Conservation (phyloP, 495 filamentous ascomycete genomes). For the Letharia columbiana region DNA sequence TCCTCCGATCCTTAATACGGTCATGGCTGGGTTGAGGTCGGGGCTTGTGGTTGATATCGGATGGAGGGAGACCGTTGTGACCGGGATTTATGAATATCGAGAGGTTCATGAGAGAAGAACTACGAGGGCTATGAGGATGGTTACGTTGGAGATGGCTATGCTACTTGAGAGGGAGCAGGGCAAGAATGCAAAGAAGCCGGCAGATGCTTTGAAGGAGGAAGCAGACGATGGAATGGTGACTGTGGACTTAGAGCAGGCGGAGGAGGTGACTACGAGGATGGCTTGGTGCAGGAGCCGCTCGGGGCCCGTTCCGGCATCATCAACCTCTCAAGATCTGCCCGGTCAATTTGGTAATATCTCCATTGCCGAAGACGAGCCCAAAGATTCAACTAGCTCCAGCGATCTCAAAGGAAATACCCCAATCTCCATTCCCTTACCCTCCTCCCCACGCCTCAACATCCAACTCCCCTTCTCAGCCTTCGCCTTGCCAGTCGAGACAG, state of each 20-base stretch:
- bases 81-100: constrained; percentile 79
- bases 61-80: constrained; percentile 80
- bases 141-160: constrained; percentile 60
- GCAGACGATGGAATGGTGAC: constrained; percentile 18
- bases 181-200: constrained; percentile 11
- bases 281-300: constrained; percentile 53
- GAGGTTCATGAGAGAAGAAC: constrained; percentile 60
- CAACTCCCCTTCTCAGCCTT: constrained; percentile 59
- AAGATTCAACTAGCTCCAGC: background rate
- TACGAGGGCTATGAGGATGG: constrained; percentile 60
- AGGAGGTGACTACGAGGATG: constrained; percentile 64
- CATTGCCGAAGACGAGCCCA: constrained; percentile 14
- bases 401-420: background rate
- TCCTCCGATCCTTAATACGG: constrained; percentile 58
- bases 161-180: constrained; percentile 40
- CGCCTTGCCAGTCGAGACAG: constrained; percentile 63
- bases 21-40: constrained; percentile 72
- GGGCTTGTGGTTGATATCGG: constrained; percentile 81
- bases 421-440: constrained; percentile 40
- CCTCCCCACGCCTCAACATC: constrained; percentile 37
- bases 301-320: constrained; percentile 10
- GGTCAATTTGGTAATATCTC: background rate
- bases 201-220: constrained; percentile 3
- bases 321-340: constrained; percentile 9
- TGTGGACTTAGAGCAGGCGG: constrained; percentile 62